A percentile compares a stretch with the other conserved stretches of the same genome.
phyloP scores from a whole-genome alignment of 306 rosid genomes.

The Dalbergia cultrata region DNA sequence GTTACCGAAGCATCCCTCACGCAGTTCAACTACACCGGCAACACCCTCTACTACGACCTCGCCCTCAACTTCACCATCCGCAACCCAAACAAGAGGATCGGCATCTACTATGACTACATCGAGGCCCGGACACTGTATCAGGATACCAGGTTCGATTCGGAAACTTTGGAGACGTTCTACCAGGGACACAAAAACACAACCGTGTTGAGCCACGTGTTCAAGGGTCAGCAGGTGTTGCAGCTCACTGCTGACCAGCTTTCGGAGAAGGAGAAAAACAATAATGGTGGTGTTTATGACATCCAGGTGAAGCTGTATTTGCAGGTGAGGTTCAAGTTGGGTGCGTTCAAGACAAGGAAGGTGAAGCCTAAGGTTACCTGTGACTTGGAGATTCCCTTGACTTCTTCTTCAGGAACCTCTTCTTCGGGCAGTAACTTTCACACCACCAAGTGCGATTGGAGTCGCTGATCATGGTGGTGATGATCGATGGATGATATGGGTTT shows the following conservation, averaged over 20 bases:
- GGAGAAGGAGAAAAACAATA: constrained; percentile 48
- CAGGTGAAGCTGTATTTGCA: constrained; percentile 66
- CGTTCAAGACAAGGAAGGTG: constrained; percentile 53
- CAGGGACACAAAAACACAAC: constrained; percentile 76
- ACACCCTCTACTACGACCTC: constrained; percentile 48
- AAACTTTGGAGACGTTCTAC: constrained; percentile 51
- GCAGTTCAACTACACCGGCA: constrained; percentile 46
- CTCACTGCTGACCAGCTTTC: constrained; percentile 40
- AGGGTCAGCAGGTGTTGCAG: constrained; percentile 49
- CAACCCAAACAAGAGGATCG: constrained; percentile 75
- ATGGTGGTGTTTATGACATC: constrained; percentile 52
- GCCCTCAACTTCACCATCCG: constrained; percentile 60
- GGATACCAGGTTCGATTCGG: constrained; percentile 49
- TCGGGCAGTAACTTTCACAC: constrained; percentile 45
- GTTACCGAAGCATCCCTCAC: constrained; percentile 56
- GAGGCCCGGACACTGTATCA: constrained; percentile 61
- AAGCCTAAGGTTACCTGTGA: constrained; percentile 73
- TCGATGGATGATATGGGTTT: not conserved
- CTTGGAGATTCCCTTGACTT: constrained; percentile 59
- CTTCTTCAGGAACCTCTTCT: constrained; percentile 33
- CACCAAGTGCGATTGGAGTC: constrained; percentile 65
- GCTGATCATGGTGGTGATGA: constrained; percentile 37
- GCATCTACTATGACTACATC: constrained; percentile 73
- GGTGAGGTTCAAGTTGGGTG: constrained; percentile 65
- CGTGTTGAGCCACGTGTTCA: constrained; percentile 47